phyloP scores from a whole-genome alignment of 257 asterid species.

The Lycium ferocissimum region DNA sequence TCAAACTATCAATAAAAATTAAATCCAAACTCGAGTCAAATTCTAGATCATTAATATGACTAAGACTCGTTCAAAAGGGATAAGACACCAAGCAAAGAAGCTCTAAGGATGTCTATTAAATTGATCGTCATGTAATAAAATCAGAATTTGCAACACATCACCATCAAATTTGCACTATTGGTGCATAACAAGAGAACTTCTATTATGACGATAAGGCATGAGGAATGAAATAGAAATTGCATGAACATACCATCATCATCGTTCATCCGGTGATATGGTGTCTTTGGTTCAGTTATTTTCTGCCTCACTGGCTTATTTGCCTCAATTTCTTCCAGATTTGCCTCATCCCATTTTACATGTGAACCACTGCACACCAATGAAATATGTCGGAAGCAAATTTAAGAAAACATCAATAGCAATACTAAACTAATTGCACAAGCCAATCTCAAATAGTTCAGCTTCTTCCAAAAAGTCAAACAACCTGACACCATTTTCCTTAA shows the following conservation, averaged over 20 bases:
- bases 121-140: background rate
- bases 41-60: background rate
- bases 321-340: conserved; percentile 85
- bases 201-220: background rate
- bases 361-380: conserved; percentile 52
- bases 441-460: conserved; percentile 5
- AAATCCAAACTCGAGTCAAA: background rate
- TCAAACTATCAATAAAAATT: background rate
- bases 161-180: background rate
- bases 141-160: background rate
- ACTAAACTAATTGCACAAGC: conserved; percentile 15
- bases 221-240: conserved; percentile 13
- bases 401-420: background rate
- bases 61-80: no score
- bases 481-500: conserved; percentile 1
- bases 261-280: conserved; percentile 91
- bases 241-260: conserved; percentile 62
- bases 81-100: no score
- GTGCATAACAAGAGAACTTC: conserved; percentile 15
- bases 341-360: conserved; percentile 88
- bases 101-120: no score
- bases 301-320: conserved; percentile 92
- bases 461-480: conserved; percentile 20
- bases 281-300: conserved; percentile 96
- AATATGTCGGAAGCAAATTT: conserved; percentile 12